Percentiles rank a stretch among this genome's conserved stretches.
These are phyloP conservation scores for Botrytis galanthina DNA, from an alignment of 2,329 filamentous ascomycete genomes.

Conservation along the genomic window DNA sequence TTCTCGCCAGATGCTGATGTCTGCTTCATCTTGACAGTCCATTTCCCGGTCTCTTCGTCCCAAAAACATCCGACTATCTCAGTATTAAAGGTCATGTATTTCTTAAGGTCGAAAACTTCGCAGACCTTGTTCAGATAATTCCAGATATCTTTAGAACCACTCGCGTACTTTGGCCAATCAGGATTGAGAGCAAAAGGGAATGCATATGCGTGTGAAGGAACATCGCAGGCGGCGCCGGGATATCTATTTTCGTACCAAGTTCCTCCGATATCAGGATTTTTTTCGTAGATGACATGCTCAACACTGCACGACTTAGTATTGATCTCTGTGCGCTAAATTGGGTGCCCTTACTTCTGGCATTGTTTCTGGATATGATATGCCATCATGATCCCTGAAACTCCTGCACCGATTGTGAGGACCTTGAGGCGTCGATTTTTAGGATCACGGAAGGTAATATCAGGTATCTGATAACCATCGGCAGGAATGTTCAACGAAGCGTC, in stretches of 20 bases:
- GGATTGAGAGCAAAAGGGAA: constrained; percentile 60
- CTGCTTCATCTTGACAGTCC: constrained; percentile 49
- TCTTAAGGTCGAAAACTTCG: constrained; percentile 48
- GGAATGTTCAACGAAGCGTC: not conserved
- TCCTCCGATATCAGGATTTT: constrained; percentile 45
- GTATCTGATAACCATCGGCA: constrained; percentile 8
- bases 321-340: not conserved
- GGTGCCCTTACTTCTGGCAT: constrained; percentile 32
- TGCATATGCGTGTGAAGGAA: constrained; percentile 34
- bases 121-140: constrained; percentile 49
- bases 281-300: constrained; percentile 49
- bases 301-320: constrained; percentile 38
- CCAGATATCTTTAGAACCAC: constrained; percentile 57
- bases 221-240: constrained; percentile 51
- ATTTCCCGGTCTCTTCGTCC: constrained; percentile 49
- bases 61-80: constrained; percentile 48
- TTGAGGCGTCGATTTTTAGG: constrained; percentile 45
- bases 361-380: constrained; percentile 49
- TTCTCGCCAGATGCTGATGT: constrained; percentile 27
- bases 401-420: constrained; percentile 49
- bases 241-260: constrained; percentile 52
- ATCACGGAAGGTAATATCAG: constrained; percentile 32
- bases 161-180: constrained; percentile 56
- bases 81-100: constrained; percentile 53
- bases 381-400: constrained; percentile 48